Conservation (phyloP, 345 rosid genomes). For the Citrus mangshanensis region DNA sequence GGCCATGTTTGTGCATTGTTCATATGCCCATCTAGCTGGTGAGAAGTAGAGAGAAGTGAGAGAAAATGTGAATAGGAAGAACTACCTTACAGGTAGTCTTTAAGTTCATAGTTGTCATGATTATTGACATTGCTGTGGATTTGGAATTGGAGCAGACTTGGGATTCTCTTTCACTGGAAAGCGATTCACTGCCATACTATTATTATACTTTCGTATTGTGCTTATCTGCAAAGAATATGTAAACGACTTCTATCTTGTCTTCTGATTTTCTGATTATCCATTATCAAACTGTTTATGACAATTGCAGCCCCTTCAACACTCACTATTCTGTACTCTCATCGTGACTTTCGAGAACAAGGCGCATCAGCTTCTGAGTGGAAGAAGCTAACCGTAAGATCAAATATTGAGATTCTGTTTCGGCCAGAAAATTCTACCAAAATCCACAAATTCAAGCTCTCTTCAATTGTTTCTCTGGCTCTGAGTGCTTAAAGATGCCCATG, state of each 20-base stretch:
- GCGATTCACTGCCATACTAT: too few relatives aligned
- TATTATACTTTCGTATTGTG: too few relatives aligned
- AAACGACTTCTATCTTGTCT: not conserved
- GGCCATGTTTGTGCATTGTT: too few relatives aligned
- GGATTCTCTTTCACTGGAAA: not conserved
- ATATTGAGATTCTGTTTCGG: conserved; percentile 67
- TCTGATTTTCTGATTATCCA: not conserved
- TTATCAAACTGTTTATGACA: not conserved
- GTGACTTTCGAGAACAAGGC: conserved; percentile 78
- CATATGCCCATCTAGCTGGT: too few relatives aligned
- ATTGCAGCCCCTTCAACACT: conserved; percentile 69
- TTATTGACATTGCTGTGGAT: not conserved
- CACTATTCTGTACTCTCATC: conserved; percentile 63
- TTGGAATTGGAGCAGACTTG: too few relatives aligned
- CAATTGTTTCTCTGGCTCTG: conserved; percentile 60
- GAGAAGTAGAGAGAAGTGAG: not conserved
- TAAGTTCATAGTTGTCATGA: not conserved
- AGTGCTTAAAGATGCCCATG: conserved; percentile 42
- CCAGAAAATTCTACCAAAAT: conserved; percentile 53
- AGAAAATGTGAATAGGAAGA: not conserved
- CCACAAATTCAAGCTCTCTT: conserved; percentile 68
- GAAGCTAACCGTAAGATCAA: conserved; percentile 65
- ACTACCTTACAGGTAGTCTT: too few relatives aligned
- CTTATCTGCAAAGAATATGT: too few relatives aligned
- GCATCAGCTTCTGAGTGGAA: conserved; percentile 67